Conservation (phyloP, 352 stramenopile genomes). For the Phytopythium ostracodes region DNA sequence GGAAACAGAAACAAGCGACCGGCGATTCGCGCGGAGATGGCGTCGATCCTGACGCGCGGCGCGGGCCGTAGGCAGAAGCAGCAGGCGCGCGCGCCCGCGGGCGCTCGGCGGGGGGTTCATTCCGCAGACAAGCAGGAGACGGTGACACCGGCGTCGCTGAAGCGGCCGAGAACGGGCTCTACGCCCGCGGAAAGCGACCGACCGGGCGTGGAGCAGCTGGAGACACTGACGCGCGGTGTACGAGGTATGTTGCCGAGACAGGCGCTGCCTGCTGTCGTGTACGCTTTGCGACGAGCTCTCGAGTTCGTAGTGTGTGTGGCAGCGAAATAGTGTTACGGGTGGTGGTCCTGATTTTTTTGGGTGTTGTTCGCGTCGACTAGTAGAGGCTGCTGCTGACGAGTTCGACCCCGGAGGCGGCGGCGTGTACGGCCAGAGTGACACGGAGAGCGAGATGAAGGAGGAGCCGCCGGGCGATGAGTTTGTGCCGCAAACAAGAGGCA, state of each 20-base stretch:
- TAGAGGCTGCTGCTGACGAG: background rate
- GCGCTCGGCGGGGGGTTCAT: background rate
- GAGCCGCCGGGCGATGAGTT: background rate
- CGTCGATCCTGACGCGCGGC: background rate
- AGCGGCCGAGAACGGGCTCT: slow-evolving; percentile 2
- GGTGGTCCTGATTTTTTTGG: background rate
- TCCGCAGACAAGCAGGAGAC: background rate
- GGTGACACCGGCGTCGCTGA: background rate
- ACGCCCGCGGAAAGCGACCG: background rate
- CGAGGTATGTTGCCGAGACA: slow-evolving; percentile 4
- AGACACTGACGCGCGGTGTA: background rate
- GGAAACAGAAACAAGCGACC: background rate
- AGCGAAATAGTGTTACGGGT: background rate
- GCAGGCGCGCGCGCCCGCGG: background rate
- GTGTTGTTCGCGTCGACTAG: background rate
- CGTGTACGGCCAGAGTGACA: background rate
- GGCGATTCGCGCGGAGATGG: slow-evolving; percentile 14
- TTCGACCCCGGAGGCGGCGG: background rate
- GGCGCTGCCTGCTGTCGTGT: background rate
- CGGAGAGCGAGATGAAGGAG: slow-evolving; percentile 9
- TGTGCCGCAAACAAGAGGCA: slow-evolving; percentile 7
- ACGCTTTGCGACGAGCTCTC: no score
- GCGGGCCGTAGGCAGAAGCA: background rate
- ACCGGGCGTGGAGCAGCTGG: background rate
- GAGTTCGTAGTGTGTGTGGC: background rate